A percentile compares a stretch with the other conserved stretches of the same genome.
phyloP scores from a whole-genome alignment of 371 early-diverging fungal genomes.

The Syncephalis plumigaleata region DNA sequence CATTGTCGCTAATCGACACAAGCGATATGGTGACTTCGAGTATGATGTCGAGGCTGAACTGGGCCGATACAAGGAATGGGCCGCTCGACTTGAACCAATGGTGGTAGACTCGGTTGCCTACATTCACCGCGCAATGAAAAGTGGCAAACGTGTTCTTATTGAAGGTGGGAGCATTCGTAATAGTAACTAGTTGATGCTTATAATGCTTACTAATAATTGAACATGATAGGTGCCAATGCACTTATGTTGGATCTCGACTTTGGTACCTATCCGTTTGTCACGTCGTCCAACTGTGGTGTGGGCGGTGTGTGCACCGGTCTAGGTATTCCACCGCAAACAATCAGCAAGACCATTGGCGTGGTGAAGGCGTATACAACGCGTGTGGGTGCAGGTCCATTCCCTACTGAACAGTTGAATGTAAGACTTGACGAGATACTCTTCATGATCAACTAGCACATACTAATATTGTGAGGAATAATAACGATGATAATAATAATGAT shows the following conservation, averaged over 20 bases:
- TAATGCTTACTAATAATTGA: neutral
- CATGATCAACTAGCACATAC: no score
- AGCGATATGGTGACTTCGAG: constrained; percentile 85
- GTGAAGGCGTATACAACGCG: constrained; percentile 98
- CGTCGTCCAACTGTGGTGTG: constrained; percentile 78
- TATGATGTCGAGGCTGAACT: constrained; percentile 85
- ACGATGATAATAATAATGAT: constrained; percentile 3
- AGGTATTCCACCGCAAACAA: constrained; percentile 69
- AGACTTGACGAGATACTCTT: constrained; percentile 7
- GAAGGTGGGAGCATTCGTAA: constrained; percentile 35
- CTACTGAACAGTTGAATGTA: constrained; percentile 79
- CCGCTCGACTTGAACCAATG: constrained; percentile 61
- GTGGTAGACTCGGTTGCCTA: constrained; percentile 74
- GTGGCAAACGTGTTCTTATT: constrained; percentile 68
- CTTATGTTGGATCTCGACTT: constrained; percentile 94
- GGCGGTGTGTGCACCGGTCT: constrained; percentile 96
- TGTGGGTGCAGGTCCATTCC: constrained; percentile 96
- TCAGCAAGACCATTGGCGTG: constrained; percentile 75
- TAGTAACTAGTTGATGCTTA: neutral
- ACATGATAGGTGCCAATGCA: constrained; percentile 69
- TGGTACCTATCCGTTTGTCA: constrained; percentile 97
- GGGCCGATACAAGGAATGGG: constrained; percentile 33
- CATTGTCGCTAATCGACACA: constrained; percentile 67
- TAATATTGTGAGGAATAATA: no score
- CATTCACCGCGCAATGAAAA: constrained; percentile 47